phyloP scores from a whole-genome alignment of 2,329 filamentous ascomycete genomes.

The Colletotrichum gloeosporioides region DNA sequence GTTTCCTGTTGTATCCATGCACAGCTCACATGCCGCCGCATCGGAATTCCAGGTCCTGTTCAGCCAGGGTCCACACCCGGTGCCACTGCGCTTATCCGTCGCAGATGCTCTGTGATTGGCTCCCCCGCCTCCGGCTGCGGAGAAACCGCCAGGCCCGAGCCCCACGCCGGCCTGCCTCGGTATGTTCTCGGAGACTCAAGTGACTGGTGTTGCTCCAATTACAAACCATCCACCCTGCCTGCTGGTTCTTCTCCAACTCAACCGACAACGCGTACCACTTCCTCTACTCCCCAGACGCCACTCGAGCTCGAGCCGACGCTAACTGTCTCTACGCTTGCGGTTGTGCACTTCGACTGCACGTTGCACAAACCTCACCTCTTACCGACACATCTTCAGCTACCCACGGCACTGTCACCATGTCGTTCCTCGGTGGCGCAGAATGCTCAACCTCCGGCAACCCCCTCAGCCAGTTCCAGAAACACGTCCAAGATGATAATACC shows the following conservation, averaged over 20 bases:
- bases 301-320: not conserved
- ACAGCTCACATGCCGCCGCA: conserved; percentile 14
- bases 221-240: not conserved
- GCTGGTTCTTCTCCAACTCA: not conserved
- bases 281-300: not conserved
- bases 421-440: conserved; percentile 93
- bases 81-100: not conserved
- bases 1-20: not conserved
- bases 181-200: conserved; percentile 13
- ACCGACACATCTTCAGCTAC: not conserved
- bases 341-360: not conserved
- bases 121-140: conserved; percentile 20
- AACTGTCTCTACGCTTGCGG: not conserved
- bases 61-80: not conserved
- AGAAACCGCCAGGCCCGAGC: conserved; percentile 14
- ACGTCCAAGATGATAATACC: conserved; percentile 94
- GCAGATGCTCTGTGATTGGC: not conserved
- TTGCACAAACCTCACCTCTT: not conserved
- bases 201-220: not conserved
- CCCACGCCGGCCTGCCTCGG: conserved; percentile 20
- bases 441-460: conserved; percentile 97
- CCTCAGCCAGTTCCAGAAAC: conserved; percentile 96
- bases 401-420: conserved; percentile 65
- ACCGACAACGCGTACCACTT: not conserved
- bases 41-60: not conserved